phyloP scores from a whole-genome alignment of 163 green algal species.

The Trebouxia gelatinosa region DNA sequence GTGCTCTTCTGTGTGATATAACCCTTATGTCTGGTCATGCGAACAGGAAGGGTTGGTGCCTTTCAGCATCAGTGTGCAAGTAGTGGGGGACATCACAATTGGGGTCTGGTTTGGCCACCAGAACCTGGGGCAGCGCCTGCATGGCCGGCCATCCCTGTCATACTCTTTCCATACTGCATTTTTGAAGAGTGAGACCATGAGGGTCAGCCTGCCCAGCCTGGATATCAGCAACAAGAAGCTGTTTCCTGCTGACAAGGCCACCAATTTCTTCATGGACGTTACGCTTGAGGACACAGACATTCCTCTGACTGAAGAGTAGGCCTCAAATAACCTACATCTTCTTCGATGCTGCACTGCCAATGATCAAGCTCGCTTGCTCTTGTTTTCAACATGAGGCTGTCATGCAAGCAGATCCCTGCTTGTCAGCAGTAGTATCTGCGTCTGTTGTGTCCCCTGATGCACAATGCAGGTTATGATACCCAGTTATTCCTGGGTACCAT shows the following conservation, averaged over 20 bases:
- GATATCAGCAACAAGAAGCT: constrained; percentile 31
- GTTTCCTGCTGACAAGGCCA: constrained; percentile 24
- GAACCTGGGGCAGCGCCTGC: constrained; percentile 46
- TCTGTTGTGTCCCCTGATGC: too few relatives aligned
- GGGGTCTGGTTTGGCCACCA: constrained; percentile 63
- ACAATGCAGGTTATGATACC: too few relatives aligned
- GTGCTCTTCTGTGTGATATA: too few relatives aligned
- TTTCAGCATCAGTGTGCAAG: constrained; percentile 41
- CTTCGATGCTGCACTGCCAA: neutral
- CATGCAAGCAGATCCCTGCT: too few relatives aligned
- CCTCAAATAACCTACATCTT: neutral
- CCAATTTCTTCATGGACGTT: constrained; percentile 63
- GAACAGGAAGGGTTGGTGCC: constrained; percentile 47
- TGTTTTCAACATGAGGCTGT: neutral
- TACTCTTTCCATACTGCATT: constrained; percentile 65
- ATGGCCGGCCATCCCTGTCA: constrained; percentile 44
- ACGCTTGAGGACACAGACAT: constrained; percentile 38
- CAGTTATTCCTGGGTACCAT: too few relatives aligned
- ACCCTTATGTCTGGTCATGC: too few relatives aligned
- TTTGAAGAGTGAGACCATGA: constrained; percentile 21
- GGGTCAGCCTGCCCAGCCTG: constrained; percentile 23
- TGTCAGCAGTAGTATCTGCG: too few relatives aligned
- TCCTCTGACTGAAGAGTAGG: constrained; percentile 8
- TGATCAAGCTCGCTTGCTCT: neutral
- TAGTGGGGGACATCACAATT: constrained; percentile 60